Conservation (phyloP, 257 asterid species). For the Lavandula angustifolia region DNA sequence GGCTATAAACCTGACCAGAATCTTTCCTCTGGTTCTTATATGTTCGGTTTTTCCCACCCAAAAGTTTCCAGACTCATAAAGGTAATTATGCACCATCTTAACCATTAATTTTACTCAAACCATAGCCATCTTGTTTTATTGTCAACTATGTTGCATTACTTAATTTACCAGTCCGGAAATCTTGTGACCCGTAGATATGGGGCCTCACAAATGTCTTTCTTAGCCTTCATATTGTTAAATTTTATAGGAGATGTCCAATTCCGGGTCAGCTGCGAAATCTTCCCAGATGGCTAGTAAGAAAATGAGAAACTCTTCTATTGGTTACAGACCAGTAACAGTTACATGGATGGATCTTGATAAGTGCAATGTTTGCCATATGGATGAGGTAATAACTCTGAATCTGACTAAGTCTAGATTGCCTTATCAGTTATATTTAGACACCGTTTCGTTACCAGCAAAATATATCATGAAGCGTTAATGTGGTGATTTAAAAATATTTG, state of each 20-base stretch:
- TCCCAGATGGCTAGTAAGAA: slow-evolving; percentile 53
- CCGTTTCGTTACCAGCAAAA: slow-evolving; percentile 19
- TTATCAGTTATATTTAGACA: slow-evolving; percentile 16
- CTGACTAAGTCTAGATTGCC: neutral
- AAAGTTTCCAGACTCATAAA: slow-evolving; percentile 72
- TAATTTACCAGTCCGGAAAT: slow-evolving; percentile 6
- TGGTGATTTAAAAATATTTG: slow-evolving; percentile 34
- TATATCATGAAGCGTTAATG: slow-evolving; percentile 8
- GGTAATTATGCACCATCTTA: slow-evolving; percentile 43
- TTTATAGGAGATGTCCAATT: slow-evolving; percentile 71
- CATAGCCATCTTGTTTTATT: slow-evolving; percentile 22
- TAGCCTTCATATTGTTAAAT: slow-evolving; percentile 33
- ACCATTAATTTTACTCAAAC: slow-evolving; percentile 10
- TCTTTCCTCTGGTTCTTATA: slow-evolving; percentile 68
- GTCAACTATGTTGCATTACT: slow-evolving; percentile 18
- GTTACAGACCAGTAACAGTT: slow-evolving; percentile 80
- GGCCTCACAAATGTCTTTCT: slow-evolving; percentile 25
- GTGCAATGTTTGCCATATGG: slow-evolving; percentile 99
- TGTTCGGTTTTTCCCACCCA: slow-evolving; percentile 86
- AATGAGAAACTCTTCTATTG: slow-evolving; percentile 50
- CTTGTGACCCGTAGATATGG: neutral
- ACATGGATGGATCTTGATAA: slow-evolving; percentile 98
- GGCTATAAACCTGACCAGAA: slow-evolving; percentile 50
- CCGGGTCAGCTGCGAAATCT: slow-evolving; percentile 47
- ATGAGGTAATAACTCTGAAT: slow-evolving; percentile 59